Percentiles rank a stretch among this genome's conserved stretches.
Evolutionary conservation across 129 eudicot genomes (phyloP).

Genomic region (Ambrosia trifida): DNA sequence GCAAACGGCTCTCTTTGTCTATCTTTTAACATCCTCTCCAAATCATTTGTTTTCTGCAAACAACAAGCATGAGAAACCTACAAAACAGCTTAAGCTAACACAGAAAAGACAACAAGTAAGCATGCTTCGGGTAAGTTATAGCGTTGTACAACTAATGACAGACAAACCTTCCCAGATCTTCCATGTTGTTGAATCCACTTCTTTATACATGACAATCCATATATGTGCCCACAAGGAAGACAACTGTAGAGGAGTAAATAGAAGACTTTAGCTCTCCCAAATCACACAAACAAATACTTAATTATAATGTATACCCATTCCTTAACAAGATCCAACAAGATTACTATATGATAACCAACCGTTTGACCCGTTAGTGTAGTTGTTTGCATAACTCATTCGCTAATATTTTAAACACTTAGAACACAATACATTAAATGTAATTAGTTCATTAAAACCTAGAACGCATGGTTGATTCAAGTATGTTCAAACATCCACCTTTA

Average conservation of each 20-base stretch:
- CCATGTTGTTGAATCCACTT: slow-evolving; percentile 62
- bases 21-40: slow-evolving; percentile 49
- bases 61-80: slow-evolving; percentile 25
- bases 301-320: too few species aligned
- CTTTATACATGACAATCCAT: slow-evolving; percentile 77
- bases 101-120: neutral
- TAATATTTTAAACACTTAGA: too few species aligned
- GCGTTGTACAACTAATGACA: neutral
- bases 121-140: neutral
- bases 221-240: slow-evolving; percentile 84
- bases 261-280: slow-evolving; percentile 14
- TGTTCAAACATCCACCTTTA: too few species aligned
- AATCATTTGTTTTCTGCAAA: slow-evolving; percentile 50
- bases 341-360: too few species aligned
- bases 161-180: slow-evolving; percentile 58
- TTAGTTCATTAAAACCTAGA: too few species aligned
- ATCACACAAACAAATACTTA: too few species aligned
- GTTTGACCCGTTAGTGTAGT: too few species aligned
- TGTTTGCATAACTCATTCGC: too few species aligned
- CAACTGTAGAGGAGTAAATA: slow-evolving; percentile 47
- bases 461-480: too few species aligned
- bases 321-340: too few species aligned
- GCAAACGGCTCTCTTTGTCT: slow-evolving; percentile 33
- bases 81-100: slow-evolving; percentile 3
- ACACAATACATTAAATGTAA: too few species aligned